A percentile compares a stretch with the other conserved stretches of the same genome.
These are phyloP conservation scores for Oryza meridionalis DNA, from an alignment of 176 grass and related monocot species.

Conservation along the genomic window DNA sequence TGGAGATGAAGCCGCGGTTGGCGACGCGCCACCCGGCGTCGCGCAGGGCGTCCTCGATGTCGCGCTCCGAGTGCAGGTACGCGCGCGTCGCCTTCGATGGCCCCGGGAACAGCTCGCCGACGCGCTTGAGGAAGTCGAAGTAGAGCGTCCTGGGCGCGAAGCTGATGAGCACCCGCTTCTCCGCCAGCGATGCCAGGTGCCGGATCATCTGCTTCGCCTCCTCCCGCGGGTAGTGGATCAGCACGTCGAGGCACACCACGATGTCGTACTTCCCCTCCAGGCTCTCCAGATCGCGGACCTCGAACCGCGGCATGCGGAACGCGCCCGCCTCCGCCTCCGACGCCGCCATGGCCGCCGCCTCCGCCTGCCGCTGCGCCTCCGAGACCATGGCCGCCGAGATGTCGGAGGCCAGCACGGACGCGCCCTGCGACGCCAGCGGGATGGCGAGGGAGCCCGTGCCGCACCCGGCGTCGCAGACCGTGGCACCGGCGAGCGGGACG, in stretches of 20 bases:
- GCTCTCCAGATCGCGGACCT: constrained; percentile 73
- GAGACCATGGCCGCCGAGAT: constrained; percentile 85
- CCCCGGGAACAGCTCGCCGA: constrained; percentile 90
- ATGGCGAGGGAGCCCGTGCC: constrained; percentile 80
- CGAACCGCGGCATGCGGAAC: constrained; percentile 72
- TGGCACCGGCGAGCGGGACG: constrained; percentile 48
- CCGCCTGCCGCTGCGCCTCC: constrained; percentile 69
- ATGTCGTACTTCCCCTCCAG: constrained; percentile 63
- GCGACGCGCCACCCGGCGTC: constrained; percentile 72
- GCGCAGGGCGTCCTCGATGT: constrained; percentile 76
- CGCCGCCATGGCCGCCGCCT: constrained; percentile 29
- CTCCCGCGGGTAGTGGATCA: constrained; percentile 88
- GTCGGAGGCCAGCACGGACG: constrained; percentile 69
- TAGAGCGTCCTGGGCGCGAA: constrained; percentile 87
- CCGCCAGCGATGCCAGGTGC: constrained; percentile 84
- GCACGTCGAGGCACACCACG: constrained; percentile 91
- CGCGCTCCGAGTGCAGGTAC: constrained; percentile 77
- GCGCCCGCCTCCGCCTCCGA: background rate
- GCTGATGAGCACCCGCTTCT: constrained; percentile 74
- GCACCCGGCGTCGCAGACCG: constrained; percentile 82
- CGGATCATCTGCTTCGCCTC: constrained; percentile 82
- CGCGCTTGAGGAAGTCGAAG: constrained; percentile 80
- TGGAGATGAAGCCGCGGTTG: constrained; percentile 77
- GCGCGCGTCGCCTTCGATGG: constrained; percentile 91
- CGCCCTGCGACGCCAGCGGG: constrained; percentile 70